phyloP scores from a whole-genome alignment of 352 stramenopile genomes.

The Phytopythium montanum region DNA sequence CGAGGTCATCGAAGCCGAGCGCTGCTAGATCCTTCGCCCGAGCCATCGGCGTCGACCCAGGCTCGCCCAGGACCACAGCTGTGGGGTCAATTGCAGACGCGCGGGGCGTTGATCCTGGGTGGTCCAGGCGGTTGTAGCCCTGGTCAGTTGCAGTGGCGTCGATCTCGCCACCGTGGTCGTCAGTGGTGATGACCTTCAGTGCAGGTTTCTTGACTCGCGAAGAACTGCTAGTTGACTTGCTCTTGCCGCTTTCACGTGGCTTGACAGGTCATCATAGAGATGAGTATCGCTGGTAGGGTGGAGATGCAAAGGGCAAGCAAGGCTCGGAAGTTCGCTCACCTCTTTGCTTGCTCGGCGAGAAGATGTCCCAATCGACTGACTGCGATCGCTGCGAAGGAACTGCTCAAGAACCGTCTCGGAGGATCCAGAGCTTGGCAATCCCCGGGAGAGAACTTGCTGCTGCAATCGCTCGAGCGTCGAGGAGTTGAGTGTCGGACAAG shows the following conservation, averaged over 20 bases:
- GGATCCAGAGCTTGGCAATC: not conserved
- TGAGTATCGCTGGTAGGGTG: too few relatives aligned
- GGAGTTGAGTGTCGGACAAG: slow-evolving; percentile 15
- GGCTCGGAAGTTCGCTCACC: not conserved
- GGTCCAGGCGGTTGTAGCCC: slow-evolving; percentile 55
- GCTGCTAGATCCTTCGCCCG: slow-evolving; percentile 36
- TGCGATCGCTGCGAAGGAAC: slow-evolving; percentile 28
- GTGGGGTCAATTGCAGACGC: slow-evolving; percentile 18
- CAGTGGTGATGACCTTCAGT: slow-evolving; percentile 38
- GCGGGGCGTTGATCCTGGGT: slow-evolving; percentile 58
- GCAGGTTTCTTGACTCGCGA: slow-evolving; percentile 23
- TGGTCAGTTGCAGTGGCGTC: slow-evolving; percentile 8
- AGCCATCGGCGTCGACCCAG: slow-evolving; percentile 59
- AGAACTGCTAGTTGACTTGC: slow-evolving; percentile 13
- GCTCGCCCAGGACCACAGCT: slow-evolving; percentile 37
- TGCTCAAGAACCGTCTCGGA: slow-evolving; percentile 26
- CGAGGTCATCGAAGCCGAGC: slow-evolving; percentile 52
- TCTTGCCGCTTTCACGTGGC: not conserved
- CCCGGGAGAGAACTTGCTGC: slow-evolving; percentile 9
- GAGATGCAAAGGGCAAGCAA: too few relatives aligned
- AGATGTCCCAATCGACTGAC: not conserved
- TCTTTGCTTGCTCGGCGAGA: not conserved
- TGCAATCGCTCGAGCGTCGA: slow-evolving; percentile 15
- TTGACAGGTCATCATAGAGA: too few relatives aligned
- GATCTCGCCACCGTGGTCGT: slow-evolving; percentile 5